Percentiles rank a stretch among this genome's conserved stretches.
phyloP scores from a whole-genome alignment of 192 early-diverging fungal genomes.

The Coemansia sp. region DNA sequence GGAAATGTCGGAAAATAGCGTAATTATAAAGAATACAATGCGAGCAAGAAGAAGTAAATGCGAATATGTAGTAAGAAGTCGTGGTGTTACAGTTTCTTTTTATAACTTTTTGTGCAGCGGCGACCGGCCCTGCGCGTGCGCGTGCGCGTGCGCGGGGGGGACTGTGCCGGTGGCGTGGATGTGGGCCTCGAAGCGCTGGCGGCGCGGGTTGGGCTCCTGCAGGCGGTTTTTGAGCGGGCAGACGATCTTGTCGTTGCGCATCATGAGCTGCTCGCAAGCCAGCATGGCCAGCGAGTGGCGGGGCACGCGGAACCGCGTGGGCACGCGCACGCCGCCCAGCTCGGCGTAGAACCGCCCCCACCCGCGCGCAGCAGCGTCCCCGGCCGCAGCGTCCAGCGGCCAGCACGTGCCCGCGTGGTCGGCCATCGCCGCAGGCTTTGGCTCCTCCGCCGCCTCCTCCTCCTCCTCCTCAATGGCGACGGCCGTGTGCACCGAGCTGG shows the following conservation, averaged over 20 bases:
- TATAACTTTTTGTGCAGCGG: slow-evolving; percentile 27
- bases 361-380: slow-evolving; percentile 4
- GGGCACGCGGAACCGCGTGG: slow-evolving; percentile 46
- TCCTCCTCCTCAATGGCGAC: neutral
- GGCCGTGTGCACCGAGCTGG: slow-evolving; percentile 24
- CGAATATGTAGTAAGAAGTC: too few relatives aligned
- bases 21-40: too few relatives aligned
- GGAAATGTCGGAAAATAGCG: too few relatives aligned
- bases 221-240: slow-evolving; percentile 57
- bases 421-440: neutral
- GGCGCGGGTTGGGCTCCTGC: slow-evolving; percentile 42
- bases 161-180: slow-evolving; percentile 37
- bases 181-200: slow-evolving; percentile 48
- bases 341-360: slow-evolving; percentile 44
- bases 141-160: slow-evolving; percentile 22
- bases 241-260: slow-evolving; percentile 52
- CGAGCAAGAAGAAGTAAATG: too few relatives aligned
- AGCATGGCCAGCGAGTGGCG: slow-evolving; percentile 48
- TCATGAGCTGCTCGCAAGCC: slow-evolving; percentile 55
- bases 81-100: too few relatives aligned
- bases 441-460: neutral
- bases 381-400: slow-evolving; percentile 28
- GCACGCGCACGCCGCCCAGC: slow-evolving; percentile 43
- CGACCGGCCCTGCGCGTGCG: slow-evolving; percentile 11
- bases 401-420: slow-evolving; percentile 50